Base-by-base conservation (phyloP, 192 early-diverging fungal species). In the Spizellomyces sp. region DNA sequence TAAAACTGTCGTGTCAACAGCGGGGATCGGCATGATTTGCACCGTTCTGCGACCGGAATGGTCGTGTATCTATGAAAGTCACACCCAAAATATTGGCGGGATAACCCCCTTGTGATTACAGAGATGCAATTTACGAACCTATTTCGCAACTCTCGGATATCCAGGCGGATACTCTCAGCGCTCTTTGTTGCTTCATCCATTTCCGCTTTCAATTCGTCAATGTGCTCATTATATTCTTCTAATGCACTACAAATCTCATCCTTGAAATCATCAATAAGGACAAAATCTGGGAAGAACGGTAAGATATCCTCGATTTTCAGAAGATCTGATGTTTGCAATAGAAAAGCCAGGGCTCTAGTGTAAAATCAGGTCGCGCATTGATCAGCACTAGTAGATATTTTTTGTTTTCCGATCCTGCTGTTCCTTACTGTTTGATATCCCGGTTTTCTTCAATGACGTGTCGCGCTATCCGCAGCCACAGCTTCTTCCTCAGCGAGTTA, bases 281-380 rank as follows among this genome's bases (percentile, higher is more conserved):
- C 92, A 82, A 98, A 98, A 70, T 98, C 98, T 0, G 96, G 98
- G 76, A 99, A 99, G 73, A 92, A 96, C 2, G 93, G 94, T 64
- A 99, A 79, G 62, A 99, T 92, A 78, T 99, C 95, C 75, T 96
- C 95, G 55, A 99, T 93, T 60, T 93, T 94, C 42, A 96, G 79
- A 8, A 96, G 72, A 48, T 95, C 90, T 19, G 62, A 52, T 17
- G 91, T 90, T 56, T 90, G 83, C 62, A 80, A 85, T 48, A 96
- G 75, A 66, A 94, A 90, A 12, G 91, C 87, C 80, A 98, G 92
- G 6, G 94, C 96, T 8, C 91, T 92, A 68, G 22, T 9, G 42
- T 14, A 10, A 71, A 19, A 5, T 76, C 6, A 9, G 4, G 15
- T 12, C 52, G 47, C 14, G 46, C 43, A 47, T 44, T 5, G 50